Evolutionary conservation across 2,329 filamentous ascomycete genomes (phyloP), one percentile per base, ranked within the genome.

Genomic region (Pyricularia grisea): DNA sequence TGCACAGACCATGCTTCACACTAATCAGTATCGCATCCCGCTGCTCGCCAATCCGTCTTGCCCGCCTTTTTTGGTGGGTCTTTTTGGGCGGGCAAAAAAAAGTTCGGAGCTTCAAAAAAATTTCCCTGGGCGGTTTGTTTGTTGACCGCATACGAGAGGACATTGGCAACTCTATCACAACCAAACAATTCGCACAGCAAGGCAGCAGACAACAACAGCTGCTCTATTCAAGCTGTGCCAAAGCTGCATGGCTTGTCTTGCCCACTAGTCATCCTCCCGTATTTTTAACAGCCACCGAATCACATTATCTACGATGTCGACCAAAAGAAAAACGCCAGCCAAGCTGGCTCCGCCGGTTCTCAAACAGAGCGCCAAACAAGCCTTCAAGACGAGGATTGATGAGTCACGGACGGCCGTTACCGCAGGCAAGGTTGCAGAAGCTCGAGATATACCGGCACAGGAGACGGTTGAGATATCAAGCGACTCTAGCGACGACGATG

Each of bases 281-380:
- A 65, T 31, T 36, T 33, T 33, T 31, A 25, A 23, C n/a, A 10
- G 60, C 60, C 60, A 50, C 55, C 55, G 23, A 25, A 25, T n/a
- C 20, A 25, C 20, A 58, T n/a, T n/a, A 5, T 12, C 23, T 30
- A 72, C 71, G 71, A 87, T 88, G 84, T 86, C 87, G 71, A 84
- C 86, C 64, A 90, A 88, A 78, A 81, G 87, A 76, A 90, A 88
- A 82, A 80, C 83, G 69, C 79, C 85, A 70, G 81, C 82, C 71
- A 85, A 84, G 78, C 80, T 90, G 74, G 85, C 84, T 69, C 79
- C 83, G 70, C 88, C 88, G 0, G 79, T 82, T 17, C 80, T 85
- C 70, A 85, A 83, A 76, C 79, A 82, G 69, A 83, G 80, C 75
- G 85, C 85, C 70, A 87, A 85, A 75, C 76, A 80, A 23, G 74